Evolutionary conservation across 1,284 basidiomycete genomes (phyloP).

Genomic region (Rhodotorula glutinis): DNA sequence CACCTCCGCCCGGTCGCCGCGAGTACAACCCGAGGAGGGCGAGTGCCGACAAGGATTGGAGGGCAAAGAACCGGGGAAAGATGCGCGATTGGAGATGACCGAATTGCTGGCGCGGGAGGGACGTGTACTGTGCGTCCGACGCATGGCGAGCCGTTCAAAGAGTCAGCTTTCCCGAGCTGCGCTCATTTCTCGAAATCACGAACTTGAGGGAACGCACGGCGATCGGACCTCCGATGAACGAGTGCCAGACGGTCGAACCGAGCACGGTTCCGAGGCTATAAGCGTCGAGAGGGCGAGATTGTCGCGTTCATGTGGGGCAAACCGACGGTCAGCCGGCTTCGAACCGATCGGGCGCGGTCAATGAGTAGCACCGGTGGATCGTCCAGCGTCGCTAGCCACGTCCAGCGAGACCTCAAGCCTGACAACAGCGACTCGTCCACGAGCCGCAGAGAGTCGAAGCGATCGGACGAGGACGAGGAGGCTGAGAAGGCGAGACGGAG

Average conservation of each 20-base stretch:
- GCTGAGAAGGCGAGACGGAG: neutral
- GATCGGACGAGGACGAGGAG: no score
- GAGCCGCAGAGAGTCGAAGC: no score
- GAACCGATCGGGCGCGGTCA: no score
- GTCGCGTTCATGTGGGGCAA: no score
- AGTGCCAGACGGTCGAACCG: slow-evolving; percentile 32
- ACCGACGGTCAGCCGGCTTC: no score
- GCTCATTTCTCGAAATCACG: no score
- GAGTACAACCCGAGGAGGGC: slow-evolving; percentile 26
- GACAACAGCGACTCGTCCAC: no score
- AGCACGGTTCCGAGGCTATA: slow-evolving; percentile 25
- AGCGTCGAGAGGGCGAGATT: neutral
- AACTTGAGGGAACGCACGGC: slow-evolving; percentile 10
- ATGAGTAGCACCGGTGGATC: no score
- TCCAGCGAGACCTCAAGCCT: no score
- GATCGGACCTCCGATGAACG: slow-evolving; percentile 30
- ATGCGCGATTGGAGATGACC: slow-evolving; percentile 39
- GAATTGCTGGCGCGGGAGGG: slow-evolving; percentile 38
- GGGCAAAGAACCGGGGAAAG: slow-evolving; percentile 36
- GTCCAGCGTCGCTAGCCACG: no score
- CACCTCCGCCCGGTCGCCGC: slow-evolving; percentile 18
- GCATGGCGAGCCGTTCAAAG: no score
- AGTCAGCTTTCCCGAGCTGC: no score
- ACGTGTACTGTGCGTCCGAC: slow-evolving; percentile 20
- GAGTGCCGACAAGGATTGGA: slow-evolving; percentile 17